A percentile compares a stretch with the other conserved stretches of the same genome.
Evolutionary conservation across 2,329 filamentous ascomycete species (phyloP).

Genomic region (Penicillium palitans): DNA sequence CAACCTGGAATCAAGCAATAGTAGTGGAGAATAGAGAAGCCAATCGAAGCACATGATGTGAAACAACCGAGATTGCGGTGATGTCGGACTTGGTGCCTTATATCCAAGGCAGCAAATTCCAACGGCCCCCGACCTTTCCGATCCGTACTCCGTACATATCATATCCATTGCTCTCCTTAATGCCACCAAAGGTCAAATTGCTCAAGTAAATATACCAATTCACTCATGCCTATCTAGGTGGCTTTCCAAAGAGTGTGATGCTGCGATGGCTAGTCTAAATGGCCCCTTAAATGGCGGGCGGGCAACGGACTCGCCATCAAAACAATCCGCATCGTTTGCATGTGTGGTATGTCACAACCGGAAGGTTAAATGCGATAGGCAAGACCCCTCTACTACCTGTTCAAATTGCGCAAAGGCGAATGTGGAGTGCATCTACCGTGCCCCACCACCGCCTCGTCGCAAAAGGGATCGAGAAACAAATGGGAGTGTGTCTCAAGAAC

Average conservation of each 20-base stretch:
- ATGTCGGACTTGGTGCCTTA: background rate
- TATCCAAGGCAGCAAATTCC: background rate
- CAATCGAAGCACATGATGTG: background rate
- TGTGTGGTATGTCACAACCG: constrained; percentile 43
- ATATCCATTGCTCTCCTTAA: background rate
- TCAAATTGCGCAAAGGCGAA: constrained; percentile 47
- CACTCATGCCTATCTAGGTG: background rate
- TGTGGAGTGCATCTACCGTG: constrained; percentile 38
- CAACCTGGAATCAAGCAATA: background rate
- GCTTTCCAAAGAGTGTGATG: background rate
- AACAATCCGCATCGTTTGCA: constrained; percentile 21
- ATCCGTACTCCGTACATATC: background rate
- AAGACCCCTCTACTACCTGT: constrained; percentile 47
- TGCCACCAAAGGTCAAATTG: background rate
- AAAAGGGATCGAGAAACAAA: constrained; percentile 24
- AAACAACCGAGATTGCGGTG: constrained; percentile 4
- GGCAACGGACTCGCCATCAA: constrained; percentile 23
- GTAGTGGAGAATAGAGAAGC: background rate
- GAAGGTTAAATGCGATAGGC: constrained; percentile 48
- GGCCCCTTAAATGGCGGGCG: background rate
- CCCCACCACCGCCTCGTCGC: constrained; percentile 28
- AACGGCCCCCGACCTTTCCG: background rate
- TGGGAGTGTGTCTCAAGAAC: constrained; percentile 10
- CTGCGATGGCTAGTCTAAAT: constrained; percentile 4
- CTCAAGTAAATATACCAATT: background rate